Conservation (phyloP, 805 yeast genomes). For the Tetrapisispora taiwanensis region DNA sequence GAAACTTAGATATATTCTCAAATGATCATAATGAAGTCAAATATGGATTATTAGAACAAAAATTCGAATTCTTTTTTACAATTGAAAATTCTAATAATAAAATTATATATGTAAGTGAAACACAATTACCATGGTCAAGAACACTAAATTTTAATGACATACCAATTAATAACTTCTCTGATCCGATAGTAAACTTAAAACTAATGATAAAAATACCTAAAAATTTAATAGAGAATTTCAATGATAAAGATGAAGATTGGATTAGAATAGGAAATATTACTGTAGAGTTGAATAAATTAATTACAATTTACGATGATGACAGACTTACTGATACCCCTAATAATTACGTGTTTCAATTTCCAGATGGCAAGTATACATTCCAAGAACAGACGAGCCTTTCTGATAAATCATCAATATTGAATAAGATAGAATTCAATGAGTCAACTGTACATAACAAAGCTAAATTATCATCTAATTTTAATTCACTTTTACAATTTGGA, state of each 20-base stretch:
- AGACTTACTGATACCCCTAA: slow-evolving; percentile 7
- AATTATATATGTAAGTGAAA: slow-evolving; percentile 21
- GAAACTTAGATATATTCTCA: slow-evolving; percentile 4
- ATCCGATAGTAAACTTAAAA: slow-evolving; percentile 11
- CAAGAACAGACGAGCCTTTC: slow-evolving; percentile 1
- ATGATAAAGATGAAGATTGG: slow-evolving; percentile 10
- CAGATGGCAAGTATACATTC: slow-evolving; percentile 18
- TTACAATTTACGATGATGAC: background rate
- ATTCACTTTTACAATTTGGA: slow-evolving; percentile 20
- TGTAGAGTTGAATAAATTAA: slow-evolving; percentile 9
- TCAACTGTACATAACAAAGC: slow-evolving; percentile 1
- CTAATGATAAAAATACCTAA: slow-evolving; percentile 16
- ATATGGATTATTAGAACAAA: slow-evolving; percentile 2
- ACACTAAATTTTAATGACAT: slow-evolving; percentile 20
- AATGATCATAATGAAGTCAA: background rate
- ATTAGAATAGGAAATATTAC: slow-evolving; percentile 5
- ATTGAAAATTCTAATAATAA: slow-evolving; percentile 16
- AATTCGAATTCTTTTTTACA: slow-evolving; percentile 16
- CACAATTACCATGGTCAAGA: slow-evolving; percentile 12
- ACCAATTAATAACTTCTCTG: slow-evolving; percentile 10
- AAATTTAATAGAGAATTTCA: background rate
- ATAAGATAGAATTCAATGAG: background rate
- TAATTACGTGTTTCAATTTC: slow-evolving; percentile 17
- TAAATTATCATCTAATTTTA: slow-evolving; percentile 18
- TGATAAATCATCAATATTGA: background rate